Evolutionary conservation across 1,139 yeast species (phyloP).

Genomic region (Debaryomyces coudertii): DNA sequence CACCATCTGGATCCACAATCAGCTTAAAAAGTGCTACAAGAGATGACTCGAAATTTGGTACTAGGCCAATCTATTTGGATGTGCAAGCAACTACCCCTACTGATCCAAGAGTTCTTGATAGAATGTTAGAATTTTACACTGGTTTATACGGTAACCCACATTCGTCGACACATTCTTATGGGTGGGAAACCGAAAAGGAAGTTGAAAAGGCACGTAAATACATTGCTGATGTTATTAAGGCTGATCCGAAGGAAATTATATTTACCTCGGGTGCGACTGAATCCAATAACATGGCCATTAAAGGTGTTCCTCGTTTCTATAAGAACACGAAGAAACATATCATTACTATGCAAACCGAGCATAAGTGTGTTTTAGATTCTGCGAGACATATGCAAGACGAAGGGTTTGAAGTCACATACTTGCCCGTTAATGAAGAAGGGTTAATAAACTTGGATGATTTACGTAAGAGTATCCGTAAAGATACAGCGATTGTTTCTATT

Average conservation of each 20-base stretch:
- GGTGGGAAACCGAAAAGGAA: conserved; percentile 97
- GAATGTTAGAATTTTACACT: conserved; percentile 88
- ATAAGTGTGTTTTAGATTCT: conserved; percentile 95
- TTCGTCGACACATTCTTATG: conserved; percentile 95
- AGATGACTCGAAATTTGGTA: conserved; percentile 55
- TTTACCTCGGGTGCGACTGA: conserved; percentile 99
- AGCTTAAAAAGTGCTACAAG: conserved; percentile 49
- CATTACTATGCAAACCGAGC: conserved; percentile 96
- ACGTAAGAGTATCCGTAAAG: conserved; percentile 84
- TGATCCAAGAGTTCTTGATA: conserved; percentile 94
- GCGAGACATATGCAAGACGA: conserved; percentile 95
- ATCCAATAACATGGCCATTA: conserved; percentile 89
- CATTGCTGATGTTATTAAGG: conserved; percentile 81
- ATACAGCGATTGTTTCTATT: conserved; percentile 86
- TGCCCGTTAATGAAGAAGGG: conserved; percentile 84
- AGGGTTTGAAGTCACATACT: conserved; percentile 93
- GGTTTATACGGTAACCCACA: conserved; percentile 98
- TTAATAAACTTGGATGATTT: conserved; percentile 75
- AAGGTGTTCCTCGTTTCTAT: conserved; percentile 95
- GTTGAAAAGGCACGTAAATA: conserved; percentile 85
- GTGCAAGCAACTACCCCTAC: conserved; percentile 98
- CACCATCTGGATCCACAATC: conserved; percentile 50
- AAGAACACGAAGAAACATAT: conserved; percentile 88
- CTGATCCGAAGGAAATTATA: conserved; percentile 95
- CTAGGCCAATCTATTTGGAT: conserved; percentile 89